phyloP scores from a whole-genome alignment of 1,284 basidiomycete genomes.

The Tilletia setariae region DNA sequence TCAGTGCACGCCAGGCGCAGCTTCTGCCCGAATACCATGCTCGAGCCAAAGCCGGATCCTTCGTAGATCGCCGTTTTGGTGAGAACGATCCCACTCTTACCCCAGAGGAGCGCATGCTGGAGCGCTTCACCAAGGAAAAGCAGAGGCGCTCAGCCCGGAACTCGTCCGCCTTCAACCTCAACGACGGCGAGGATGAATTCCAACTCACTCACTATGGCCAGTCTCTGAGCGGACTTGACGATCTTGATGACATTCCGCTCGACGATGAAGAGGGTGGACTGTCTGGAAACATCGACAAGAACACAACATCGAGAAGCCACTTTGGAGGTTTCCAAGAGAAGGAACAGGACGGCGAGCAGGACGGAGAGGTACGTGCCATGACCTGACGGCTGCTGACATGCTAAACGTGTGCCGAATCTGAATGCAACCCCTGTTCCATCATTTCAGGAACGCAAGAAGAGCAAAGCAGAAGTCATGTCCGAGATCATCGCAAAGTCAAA shows the following conservation, averaged over 20 bases:
- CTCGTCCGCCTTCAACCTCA: conserved; percentile 81
- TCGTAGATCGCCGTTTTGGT: conserved; percentile 91
- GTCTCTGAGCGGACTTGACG: conserved; percentile 76
- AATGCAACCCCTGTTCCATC: not conserved
- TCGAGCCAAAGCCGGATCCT: conserved; percentile 76
- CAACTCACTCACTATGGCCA: conserved; percentile 85
- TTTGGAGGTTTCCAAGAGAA: conserved; percentile 76
- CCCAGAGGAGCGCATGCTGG: conserved; percentile 92
- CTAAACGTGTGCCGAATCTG: too few species aligned
- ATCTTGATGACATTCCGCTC: conserved; percentile 68
- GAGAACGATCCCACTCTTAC: conserved; percentile 87
- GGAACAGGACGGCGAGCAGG: conserved; percentile 69
- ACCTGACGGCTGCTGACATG: not conserved
- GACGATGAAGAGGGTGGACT: conserved; percentile 34
- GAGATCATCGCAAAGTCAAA: conserved; percentile 98
- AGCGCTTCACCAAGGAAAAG: conserved; percentile 83
- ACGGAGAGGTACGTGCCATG: conserved; percentile 37
- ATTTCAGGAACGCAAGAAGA: conserved; percentile 17
- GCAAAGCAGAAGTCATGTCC: conserved; percentile 94
- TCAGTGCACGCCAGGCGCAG: conserved; percentile 71
- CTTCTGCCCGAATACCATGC: conserved; percentile 76
- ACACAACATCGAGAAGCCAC: conserved; percentile 68
- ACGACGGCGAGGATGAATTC: conserved; percentile 62
- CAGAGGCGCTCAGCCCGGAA: conserved; percentile 59
- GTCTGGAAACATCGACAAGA: conserved; percentile 49